Conservation (phyloP, 2,329 filamentous ascomycete genomes). For the Exophiala sp. region DNA sequence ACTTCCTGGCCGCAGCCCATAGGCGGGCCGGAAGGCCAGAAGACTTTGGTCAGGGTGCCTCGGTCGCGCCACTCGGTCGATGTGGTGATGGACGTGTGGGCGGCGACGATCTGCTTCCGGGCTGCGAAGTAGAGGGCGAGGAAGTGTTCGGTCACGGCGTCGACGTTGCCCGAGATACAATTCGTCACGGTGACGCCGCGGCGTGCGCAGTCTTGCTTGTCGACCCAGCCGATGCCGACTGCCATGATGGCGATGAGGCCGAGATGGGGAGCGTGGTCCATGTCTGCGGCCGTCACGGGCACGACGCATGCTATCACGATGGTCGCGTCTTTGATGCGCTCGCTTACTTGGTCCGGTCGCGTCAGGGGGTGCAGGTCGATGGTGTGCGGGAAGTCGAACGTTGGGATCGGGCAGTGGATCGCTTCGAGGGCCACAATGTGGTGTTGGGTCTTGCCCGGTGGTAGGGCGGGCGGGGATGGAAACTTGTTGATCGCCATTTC, state of each 20-base stretch:
- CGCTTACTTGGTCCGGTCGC: constrained; percentile 35
- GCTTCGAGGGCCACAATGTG: constrained; percentile 46
- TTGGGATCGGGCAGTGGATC: constrained; percentile 37
- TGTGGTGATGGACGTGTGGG: constrained; percentile 34
- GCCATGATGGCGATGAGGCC: constrained; percentile 43
- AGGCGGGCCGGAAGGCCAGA: constrained; percentile 34
- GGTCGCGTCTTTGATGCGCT: constrained; percentile 43
- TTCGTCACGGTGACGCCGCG: constrained; percentile 44
- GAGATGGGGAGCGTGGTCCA: constrained; percentile 40
- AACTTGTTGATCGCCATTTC: not conserved
- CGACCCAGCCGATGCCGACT: constrained; percentile 45
- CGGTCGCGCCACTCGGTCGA: constrained; percentile 39
- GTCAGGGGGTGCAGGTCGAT: constrained; percentile 38
- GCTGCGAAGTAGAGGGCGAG: constrained; percentile 47
- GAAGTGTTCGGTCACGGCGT: constrained; percentile 47
- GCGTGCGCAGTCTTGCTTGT: constrained; percentile 40
- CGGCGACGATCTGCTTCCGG: constrained; percentile 38
- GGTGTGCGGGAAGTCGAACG: constrained; percentile 41
- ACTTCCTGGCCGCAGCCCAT: constrained; percentile 46
- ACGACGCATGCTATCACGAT: constrained; percentile 42
- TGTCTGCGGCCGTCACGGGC: constrained; percentile 38
- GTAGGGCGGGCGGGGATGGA: constrained; percentile 11
- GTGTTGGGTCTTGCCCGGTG: constrained; percentile 35
- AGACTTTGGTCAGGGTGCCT: constrained; percentile 34
- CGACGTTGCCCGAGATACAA: constrained; percentile 44